These are phyloP conservation scores for Meyerozyma elateridarum DNA, from an alignment of 1,139 yeast species.

Conservation along the genomic window DNA sequence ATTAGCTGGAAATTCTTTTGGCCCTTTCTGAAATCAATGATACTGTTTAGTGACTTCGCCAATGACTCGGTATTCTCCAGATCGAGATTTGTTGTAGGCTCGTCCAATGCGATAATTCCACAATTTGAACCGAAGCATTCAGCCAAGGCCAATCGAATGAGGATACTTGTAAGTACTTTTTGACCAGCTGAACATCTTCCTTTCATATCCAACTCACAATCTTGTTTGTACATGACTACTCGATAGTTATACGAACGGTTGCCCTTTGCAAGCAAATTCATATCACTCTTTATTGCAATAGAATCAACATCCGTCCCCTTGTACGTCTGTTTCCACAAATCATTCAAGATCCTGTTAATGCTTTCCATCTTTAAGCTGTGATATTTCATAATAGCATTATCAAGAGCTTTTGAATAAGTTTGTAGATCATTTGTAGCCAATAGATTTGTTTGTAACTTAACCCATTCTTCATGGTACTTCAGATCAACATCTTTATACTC, in stretches of 20 bases:
- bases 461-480: constrained; percentile 65
- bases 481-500: constrained; percentile 69
- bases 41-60: constrained; percentile 72
- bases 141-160: constrained; percentile 86
- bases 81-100: constrained; percentile 95
- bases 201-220: constrained; percentile 92
- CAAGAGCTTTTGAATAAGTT: constrained; percentile 80
- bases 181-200: constrained; percentile 99
- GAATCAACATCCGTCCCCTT: constrained; percentile 95
- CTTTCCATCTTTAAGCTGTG: constrained; percentile 92
- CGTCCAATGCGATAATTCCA: constrained; percentile 94
- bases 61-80: constrained; percentile 83
- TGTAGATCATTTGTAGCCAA: constrained; percentile 82
- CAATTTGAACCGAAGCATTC: constrained; percentile 95
- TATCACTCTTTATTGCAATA: constrained; percentile 80
- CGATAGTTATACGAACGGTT: constrained; percentile 83
- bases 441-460: constrained; percentile 69
- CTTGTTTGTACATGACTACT: constrained; percentile 92
- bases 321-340: constrained; percentile 90
- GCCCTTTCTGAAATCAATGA: constrained; percentile 66
- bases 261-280: constrained; percentile 52
- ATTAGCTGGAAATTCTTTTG: constrained; percentile 91
- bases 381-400: constrained; percentile 88
- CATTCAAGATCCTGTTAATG: constrained; percentile 81
- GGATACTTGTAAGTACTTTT: constrained; percentile 87